A percentile compares a stretch with the other conserved stretches of the same genome.
phyloP scores from a whole-genome alignment of 192 early-diverging fungal species.

The Chytriomyces confervae region DNA sequence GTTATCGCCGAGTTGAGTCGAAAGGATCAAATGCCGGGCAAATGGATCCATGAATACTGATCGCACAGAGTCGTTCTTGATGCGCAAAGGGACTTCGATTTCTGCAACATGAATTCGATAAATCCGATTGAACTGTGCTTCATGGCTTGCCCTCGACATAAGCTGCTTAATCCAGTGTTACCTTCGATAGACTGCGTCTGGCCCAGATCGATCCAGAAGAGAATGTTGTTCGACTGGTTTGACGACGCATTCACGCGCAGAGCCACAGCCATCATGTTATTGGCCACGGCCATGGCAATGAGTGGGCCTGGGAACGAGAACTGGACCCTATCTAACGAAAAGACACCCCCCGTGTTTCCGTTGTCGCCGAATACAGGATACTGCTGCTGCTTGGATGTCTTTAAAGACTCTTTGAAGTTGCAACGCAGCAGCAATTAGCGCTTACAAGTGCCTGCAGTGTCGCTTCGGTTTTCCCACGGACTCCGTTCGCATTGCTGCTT shows the following conservation, averaged over 20 bases:
- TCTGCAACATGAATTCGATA: slow-evolving; percentile 52
- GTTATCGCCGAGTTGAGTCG: slow-evolving; percentile 87
- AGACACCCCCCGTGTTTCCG: slow-evolving; percentile 40
- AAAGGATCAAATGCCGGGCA: slow-evolving; percentile 86
- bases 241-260: slow-evolving; percentile 60
- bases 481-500: too few relatives aligned
- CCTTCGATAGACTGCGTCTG: slow-evolving; percentile 80
- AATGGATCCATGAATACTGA: slow-evolving; percentile 86
- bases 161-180: slow-evolving; percentile 29
- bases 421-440: too few relatives aligned
- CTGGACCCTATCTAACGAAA: slow-evolving; percentile 87
- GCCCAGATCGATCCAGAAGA: slow-evolving; percentile 86
- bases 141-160: background rate
- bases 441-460: too few relatives aligned
- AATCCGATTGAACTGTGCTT: background rate
- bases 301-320: slow-evolving; percentile 83
- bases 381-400: too few relatives aligned
- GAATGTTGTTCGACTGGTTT: slow-evolving; percentile 41
- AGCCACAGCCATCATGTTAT: slow-evolving; percentile 83
- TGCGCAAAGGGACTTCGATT: slow-evolving; percentile 70
- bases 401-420: too few relatives aligned
- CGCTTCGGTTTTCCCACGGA: too few relatives aligned
- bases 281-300: slow-evolving; percentile 77
- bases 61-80: slow-evolving; percentile 65
- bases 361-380: too few relatives aligned